A percentile compares a stretch with the other conserved stretches of the same genome.
These are phyloP conservation scores for Termitomyces eurrhizus DNA, from an alignment of 768 basidiomycete species.

Conservation along the genomic window DNA sequence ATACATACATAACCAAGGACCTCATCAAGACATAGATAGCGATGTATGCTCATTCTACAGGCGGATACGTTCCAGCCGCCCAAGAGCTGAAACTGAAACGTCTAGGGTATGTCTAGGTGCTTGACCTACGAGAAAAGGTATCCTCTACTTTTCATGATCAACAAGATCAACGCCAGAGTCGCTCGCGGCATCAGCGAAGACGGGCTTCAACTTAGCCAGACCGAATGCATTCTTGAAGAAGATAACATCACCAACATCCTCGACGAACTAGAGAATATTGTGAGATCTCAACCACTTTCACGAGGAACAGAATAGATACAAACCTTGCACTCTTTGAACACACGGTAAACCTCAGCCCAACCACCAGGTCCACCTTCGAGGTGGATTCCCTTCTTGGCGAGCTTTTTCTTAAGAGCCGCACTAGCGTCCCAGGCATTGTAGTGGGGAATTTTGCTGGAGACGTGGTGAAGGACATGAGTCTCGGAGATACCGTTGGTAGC, in stretches of 20 bases:
- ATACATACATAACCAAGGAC: neutral
- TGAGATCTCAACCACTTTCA: neutral
- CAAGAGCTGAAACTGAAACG: neutral
- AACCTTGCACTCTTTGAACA: constrained; percentile 76
- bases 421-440: constrained; percentile 94
- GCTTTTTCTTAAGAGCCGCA: constrained; percentile 74
- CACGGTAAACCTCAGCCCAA: constrained; percentile 77
- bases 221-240: constrained; percentile 91
- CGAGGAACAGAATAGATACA: neutral
- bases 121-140: constrained; percentile 6
- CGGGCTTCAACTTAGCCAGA: constrained; percentile 64
- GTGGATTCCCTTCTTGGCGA: constrained; percentile 57
- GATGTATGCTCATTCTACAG: neutral
- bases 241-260: constrained; percentile 87
- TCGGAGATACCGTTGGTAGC: constrained; percentile 92
- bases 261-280: constrained; percentile 61
- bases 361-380: constrained; percentile 73
- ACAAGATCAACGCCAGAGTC: constrained; percentile 53
- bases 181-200: constrained; percentile 56
- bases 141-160: constrained; percentile 33
- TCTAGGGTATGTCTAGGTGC: constrained; percentile 13
- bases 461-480: constrained; percentile 91
- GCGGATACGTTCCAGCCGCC: neutral
- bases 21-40: constrained; percentile 2
- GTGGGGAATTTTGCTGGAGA: constrained; percentile 94